phyloP scores from a whole-genome alignment of 1,139 yeast genomes.

The Saccharomyces hybrid region DNA sequence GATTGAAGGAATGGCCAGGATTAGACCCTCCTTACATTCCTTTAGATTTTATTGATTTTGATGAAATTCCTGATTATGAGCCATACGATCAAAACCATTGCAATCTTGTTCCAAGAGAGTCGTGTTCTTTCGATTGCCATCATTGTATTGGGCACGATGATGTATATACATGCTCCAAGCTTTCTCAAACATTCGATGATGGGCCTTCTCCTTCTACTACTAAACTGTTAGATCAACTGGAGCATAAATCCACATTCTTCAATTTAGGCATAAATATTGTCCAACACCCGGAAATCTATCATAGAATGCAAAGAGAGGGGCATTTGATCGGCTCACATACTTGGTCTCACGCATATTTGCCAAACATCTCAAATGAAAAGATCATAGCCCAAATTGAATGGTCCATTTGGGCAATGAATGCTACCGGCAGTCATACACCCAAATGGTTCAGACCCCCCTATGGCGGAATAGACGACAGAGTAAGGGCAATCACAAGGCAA shows the following conservation, averaged over 20 bases:
- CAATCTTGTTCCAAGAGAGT: too few species aligned
- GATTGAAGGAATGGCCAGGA: too few species aligned
- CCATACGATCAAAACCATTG: constrained; percentile 46
- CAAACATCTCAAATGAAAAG: constrained; percentile 66
- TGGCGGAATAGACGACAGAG: constrained; percentile 86
- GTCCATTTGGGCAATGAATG: constrained; percentile 98
- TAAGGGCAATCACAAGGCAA: constrained; percentile 68
- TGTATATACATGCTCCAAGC: constrained; percentile 58
- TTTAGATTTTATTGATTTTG: constrained; percentile 57
- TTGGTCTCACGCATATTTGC: constrained; percentile 86
- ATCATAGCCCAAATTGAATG: constrained; percentile 86
- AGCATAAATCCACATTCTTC: constrained; percentile 65
- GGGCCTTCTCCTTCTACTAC: constrained; percentile 79
- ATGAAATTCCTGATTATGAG: constrained; percentile 42
- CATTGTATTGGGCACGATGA: constrained; percentile 74
- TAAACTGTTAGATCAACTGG: constrained; percentile 46
- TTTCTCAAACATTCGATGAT: constrained; percentile 90
- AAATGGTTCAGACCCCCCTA: constrained; percentile 95
- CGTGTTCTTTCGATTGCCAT: constrained; percentile 82
- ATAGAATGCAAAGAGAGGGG: constrained; percentile 48
- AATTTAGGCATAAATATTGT: constrained; percentile 78
- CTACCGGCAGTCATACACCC: constrained; percentile 83
- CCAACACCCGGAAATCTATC: constrained; percentile 65
- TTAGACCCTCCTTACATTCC: too few species aligned
- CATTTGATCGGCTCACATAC: constrained; percentile 86